phyloP scores from a whole-genome alignment of 345 rosid genomes.

The Jatropha curcas region DNA sequence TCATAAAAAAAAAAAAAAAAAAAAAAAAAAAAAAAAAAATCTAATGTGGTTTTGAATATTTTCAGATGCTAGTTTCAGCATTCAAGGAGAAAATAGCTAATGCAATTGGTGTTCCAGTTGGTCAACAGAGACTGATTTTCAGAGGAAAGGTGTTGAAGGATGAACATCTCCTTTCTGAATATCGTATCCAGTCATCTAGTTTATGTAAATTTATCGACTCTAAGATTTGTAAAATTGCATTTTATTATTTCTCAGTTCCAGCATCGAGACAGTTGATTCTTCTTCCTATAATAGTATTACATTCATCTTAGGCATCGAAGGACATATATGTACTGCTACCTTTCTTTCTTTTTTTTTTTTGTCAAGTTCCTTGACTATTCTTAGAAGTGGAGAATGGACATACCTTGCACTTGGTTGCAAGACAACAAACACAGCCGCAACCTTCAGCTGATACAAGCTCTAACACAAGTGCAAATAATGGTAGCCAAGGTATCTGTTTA shows the following conservation, averaged over 20 bases:
- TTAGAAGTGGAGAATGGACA: slow-evolving; percentile 92
- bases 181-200: slow-evolving; percentile 64
- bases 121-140: slow-evolving; percentile 89
- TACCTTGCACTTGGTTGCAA: slow-evolving; percentile 83
- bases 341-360: neutral
- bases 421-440: slow-evolving; percentile 66
- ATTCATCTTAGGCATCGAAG: slow-evolving; percentile 8
- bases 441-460: slow-evolving; percentile 55
- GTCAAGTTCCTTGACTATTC: slow-evolving; percentile 40
- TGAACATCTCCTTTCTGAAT: slow-evolving; percentile 83
- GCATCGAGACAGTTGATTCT: neutral
- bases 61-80: slow-evolving; percentile 65
- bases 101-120: slow-evolving; percentile 71
- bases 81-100: slow-evolving; percentile 89
- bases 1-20: too few relatives aligned
- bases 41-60: slow-evolving; percentile 20
- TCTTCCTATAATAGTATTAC: neutral
- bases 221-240: neutral
- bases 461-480: slow-evolving; percentile 50
- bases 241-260: neutral
- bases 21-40: too few relatives aligned
- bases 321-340: neutral
- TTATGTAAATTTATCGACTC: neutral
- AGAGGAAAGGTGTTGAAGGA: slow-evolving; percentile 90
- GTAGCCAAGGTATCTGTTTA: slow-evolving; percentile 41